Evolutionary conservation across 1,284 basidiomycete species (phyloP), one percentile per base, ranked within the genome.

Genomic region (Vanrija humicola): DNA sequence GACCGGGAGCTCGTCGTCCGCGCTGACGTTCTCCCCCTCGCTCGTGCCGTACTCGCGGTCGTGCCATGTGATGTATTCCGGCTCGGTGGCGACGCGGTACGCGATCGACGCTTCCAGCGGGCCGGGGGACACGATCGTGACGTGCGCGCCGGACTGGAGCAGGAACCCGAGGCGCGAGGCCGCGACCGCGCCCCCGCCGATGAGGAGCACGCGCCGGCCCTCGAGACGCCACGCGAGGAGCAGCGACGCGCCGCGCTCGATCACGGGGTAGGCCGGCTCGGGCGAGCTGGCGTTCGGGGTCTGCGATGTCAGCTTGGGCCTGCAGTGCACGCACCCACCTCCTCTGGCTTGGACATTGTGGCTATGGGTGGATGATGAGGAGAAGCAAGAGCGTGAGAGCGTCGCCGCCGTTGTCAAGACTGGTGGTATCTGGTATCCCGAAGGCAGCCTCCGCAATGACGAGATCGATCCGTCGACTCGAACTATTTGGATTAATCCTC

Each of bases 31-130:
- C 18, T 50, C 56, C 15, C 48, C 79, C 19, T 54, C 48, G 29
- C 43, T 23, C 15, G 44, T 44, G 71, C 28, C 70, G 64, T 89
- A 95, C 47, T 77, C 62, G 50, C 90, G 84, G 69, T 89, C 83
- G 61, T 83, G 79, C 76, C 90, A 85, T 1, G 84, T 84, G 69
- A 93, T 84, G 50, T 84, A 82, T 55, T 82, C 69, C 3, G 68
- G 54, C 23, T 72, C 80, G 18, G 69, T 67, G n/a, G 58, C 63
- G 26, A 80, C 68, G 4, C 80, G 72, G 59, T 79, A 68, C 7
- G 61, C 52, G 26, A 79, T 78, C 48, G 76, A 74, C 1, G 74
- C 78, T 67, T 87, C 82, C 10, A 79, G 66, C 9, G 74, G 69
- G 1, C 59, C 50, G 0, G 79, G 79, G 1, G 76, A 67, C 53